phyloP scores from a whole-genome alignment of 495 filamentous ascomycete species.

The Achaetomiella virescens region DNA sequence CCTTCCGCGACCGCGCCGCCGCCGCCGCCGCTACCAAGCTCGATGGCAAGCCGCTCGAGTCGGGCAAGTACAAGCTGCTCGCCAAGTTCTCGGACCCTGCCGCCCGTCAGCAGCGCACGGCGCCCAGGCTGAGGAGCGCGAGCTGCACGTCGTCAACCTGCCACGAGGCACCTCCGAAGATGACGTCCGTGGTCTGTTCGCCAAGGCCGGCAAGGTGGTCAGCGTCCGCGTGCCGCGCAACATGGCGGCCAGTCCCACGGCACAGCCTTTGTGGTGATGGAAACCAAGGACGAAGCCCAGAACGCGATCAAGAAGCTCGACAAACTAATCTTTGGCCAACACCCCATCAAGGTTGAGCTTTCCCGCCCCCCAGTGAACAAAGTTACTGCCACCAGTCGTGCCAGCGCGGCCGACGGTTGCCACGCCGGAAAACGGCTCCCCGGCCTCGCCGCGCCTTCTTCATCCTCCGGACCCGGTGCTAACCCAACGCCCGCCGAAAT shows the following conservation, averaged over 20 bases:
- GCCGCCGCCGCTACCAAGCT: slow-evolving; percentile 63
- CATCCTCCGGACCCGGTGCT: slow-evolving; percentile 18
- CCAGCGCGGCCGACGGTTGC: slow-evolving; percentile 4
- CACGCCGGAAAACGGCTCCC: slow-evolving; percentile 13
- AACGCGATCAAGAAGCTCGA: slow-evolving; percentile 61
- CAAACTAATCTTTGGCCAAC: slow-evolving; percentile 61
- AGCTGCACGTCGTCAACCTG: slow-evolving; percentile 75
- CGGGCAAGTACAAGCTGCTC: slow-evolving; percentile 54
- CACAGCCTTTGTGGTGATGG: slow-evolving; percentile 70
- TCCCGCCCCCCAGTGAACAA: slow-evolving; percentile 45
- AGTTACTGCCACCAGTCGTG: slow-evolving; percentile 33
- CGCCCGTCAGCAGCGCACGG: slow-evolving; percentile 70
- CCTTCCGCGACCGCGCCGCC: slow-evolving; percentile 61
- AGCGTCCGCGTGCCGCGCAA: slow-evolving; percentile 57
- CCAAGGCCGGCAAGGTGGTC: slow-evolving; percentile 68
- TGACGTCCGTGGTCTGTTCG: slow-evolving; percentile 64
- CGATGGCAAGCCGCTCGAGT: slow-evolving; percentile 60
- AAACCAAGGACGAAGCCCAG: slow-evolving; percentile 64
- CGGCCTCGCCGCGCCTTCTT: slow-evolving; percentile 30
- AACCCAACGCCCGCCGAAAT: slow-evolving; percentile 29
- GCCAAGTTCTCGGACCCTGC: slow-evolving; percentile 80
- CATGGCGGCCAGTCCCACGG: slow-evolving; percentile 60
- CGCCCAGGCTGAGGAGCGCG: slow-evolving; percentile 77
- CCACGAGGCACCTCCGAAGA: slow-evolving; percentile 58
- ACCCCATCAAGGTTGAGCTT: slow-evolving; percentile 62